Percentiles rank a stretch among this genome's conserved stretches.
phyloP scores from a whole-genome alignment of 2,329 filamentous ascomycete genomes.

The Epichloe festucae region DNA sequence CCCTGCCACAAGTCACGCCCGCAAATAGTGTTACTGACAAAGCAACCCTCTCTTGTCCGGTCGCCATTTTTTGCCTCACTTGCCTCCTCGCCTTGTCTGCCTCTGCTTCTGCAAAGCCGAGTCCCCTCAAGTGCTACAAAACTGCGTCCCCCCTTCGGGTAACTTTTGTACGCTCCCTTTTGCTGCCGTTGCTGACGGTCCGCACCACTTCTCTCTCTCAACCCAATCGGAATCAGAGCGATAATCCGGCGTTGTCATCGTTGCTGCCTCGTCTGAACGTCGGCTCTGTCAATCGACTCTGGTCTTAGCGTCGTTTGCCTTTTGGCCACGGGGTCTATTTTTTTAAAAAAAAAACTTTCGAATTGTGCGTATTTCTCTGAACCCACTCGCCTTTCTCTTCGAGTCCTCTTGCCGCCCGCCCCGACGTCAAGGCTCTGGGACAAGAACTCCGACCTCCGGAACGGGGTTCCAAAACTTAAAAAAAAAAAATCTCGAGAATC shows the following conservation, averaged over 20 bases:
- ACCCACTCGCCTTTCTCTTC: not conserved
- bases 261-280: not conserved
- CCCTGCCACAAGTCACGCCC: not conserved
- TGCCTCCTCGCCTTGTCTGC: constrained; percentile 1
- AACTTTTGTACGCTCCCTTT: not conserved
- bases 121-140: not conserved
- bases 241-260: not conserved
- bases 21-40: constrained; percentile 5
- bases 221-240: constrained; percentile 2
- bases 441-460: not conserved
- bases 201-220: not conserved
- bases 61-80: constrained; percentile 2
- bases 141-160: not conserved
- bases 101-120: not conserved
- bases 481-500: not conserved
- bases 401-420: not conserved
- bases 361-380: not conserved
- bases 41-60: not conserved
- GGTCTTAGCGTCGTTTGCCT: not conserved
- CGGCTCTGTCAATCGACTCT: constrained; percentile 1
- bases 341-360: not conserved
- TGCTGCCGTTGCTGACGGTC: not conserved
- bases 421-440: not conserved
- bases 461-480: not conserved
- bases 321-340: not conserved